Base-by-base conservation (phyloP, 176 grass and related monocot genomes). In the Poa annua region DNA sequence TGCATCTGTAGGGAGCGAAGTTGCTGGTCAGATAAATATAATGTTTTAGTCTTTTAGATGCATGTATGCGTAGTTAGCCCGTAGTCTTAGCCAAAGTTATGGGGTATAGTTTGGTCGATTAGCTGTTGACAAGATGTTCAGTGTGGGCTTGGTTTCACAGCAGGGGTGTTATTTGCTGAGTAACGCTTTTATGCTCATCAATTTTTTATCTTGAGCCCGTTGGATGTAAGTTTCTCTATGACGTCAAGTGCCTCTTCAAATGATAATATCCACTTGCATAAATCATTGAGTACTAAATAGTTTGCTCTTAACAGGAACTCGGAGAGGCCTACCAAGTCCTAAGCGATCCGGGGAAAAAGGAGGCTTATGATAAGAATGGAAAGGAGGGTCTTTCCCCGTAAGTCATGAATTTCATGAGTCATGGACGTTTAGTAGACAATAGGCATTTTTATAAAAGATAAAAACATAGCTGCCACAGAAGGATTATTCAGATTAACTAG, bases 311-410 rank as follows among this genome's bases (percentile, higher is more conserved):
- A 71, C 81, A 99, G 96, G 91, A 92, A 49, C 93, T 99, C 13
- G 96, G 96, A 42, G 96, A 99, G 77, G 96, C 93, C 34, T 99
- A 99, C 80, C 96, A 99, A 93, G 87, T 94, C 55, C 63, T 99
- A 25, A 96, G 96, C n/a, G 96, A 96, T 85, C 89, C 96, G 68
- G 83, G 52, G 8, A 96, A 96, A 86, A 90, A 74, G 76, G 93
- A 99, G 78, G 80, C 81, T 66, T 99, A 99, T 81, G 96, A 99
- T 87, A 99, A 87, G 71, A 39, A 90, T 77, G 96, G 96, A 78
- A 99, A 99, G 74, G 96, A 94, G 90, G 91, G 96, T 53, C 47
- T 99, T 87, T 80, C 70, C 24, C 76, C 82, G 96, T 99, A 92
- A 99, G 91, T 87, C 62, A 21, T 88, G 25, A 55, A 49, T 53